phyloP scores from a whole-genome alignment of 257 asterid species.

The Solanum medicagineum region DNA sequence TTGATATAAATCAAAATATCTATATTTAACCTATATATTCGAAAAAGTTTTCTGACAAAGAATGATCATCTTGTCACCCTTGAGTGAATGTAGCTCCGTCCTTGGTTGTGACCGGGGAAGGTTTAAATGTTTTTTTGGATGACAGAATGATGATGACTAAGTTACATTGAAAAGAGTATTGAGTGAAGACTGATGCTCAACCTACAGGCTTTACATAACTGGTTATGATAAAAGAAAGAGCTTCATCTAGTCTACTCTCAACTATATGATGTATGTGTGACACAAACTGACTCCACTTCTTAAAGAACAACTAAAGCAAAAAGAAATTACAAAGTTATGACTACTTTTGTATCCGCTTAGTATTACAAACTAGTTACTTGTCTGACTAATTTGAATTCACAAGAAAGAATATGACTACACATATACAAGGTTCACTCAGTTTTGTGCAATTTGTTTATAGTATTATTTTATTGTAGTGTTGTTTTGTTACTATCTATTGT shows the following conservation, averaged over 20 bases:
- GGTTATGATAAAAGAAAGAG: not conserved
- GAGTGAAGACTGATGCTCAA: not conserved
- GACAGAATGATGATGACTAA: not conserved
- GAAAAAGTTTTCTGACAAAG: too few relatives aligned
- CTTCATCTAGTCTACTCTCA: not conserved
- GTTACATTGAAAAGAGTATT: not conserved
- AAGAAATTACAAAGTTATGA: not conserved
- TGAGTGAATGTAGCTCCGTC: too few relatives aligned
- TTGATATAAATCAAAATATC: too few relatives aligned
- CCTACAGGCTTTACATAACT: not conserved
- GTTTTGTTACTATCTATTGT: too few relatives aligned
- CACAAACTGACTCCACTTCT: not conserved
- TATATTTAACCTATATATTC: too few relatives aligned
- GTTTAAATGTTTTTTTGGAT: not conserved
- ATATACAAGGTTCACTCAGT: not conserved
- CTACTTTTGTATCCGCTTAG: not conserved
- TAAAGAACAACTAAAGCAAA: not conserved
- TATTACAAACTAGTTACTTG: not conserved
- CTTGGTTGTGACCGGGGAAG: not conserved
- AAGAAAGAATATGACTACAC: not conserved
- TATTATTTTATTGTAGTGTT: too few relatives aligned
- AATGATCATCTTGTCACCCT: too few relatives aligned
- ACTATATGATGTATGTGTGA: not conserved
- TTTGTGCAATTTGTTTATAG: too few relatives aligned
- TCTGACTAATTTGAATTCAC: not conserved